These are phyloP conservation scores for Paraurostyla sp. DNA, from an alignment of 73 alveolate genomes.

Conservation along the genomic window DNA sequence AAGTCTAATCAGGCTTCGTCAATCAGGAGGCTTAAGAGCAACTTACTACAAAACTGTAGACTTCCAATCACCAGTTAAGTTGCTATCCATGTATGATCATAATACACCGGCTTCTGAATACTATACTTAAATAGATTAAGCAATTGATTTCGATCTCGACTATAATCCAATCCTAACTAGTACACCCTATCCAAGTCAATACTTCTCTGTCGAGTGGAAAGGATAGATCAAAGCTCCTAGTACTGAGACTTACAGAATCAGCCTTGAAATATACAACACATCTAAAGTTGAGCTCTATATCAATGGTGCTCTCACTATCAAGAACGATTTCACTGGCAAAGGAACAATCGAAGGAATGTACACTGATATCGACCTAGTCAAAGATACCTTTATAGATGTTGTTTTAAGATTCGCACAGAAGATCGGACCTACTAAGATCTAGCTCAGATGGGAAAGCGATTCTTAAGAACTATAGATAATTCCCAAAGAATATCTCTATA, in stretches of 20 bases:
- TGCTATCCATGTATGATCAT: slow-evolving; percentile 42
- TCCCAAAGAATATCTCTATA: slow-evolving; percentile 46
- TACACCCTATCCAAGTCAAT: slow-evolving; percentile 49
- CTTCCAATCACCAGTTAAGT: slow-evolving; percentile 51
- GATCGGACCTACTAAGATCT: slow-evolving; percentile 56
- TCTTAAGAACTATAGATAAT: slow-evolving; percentile 29
- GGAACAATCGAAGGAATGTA: slow-evolving; percentile 39
- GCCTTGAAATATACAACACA: slow-evolving; percentile 32
- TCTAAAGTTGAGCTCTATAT: slow-evolving; percentile 1
- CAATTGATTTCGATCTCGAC: slow-evolving; percentile 55
- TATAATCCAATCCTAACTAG: slow-evolving; percentile 36
- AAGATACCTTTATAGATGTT: not conserved
- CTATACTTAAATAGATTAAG: slow-evolving; percentile 61
- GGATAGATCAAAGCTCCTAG: slow-evolving; percentile 68
- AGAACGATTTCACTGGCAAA: slow-evolving; percentile 32
- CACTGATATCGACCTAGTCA: slow-evolving; percentile 45
- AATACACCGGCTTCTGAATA: slow-evolving; percentile 4
- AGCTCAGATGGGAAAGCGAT: slow-evolving; percentile 73
- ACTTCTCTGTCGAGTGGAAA: slow-evolving; percentile 67
- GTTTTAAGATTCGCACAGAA: slow-evolving; percentile 35
- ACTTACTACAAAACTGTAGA: slow-evolving; percentile 69
- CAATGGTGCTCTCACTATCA: not conserved
- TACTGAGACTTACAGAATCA: slow-evolving; percentile 62
- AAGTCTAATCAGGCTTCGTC: slow-evolving; percentile 17
- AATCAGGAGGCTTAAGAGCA: slow-evolving; percentile 69